phyloP scores from a whole-genome alignment of 164 flowering plant genomes.

The Euptelea pleiosperma region DNA sequence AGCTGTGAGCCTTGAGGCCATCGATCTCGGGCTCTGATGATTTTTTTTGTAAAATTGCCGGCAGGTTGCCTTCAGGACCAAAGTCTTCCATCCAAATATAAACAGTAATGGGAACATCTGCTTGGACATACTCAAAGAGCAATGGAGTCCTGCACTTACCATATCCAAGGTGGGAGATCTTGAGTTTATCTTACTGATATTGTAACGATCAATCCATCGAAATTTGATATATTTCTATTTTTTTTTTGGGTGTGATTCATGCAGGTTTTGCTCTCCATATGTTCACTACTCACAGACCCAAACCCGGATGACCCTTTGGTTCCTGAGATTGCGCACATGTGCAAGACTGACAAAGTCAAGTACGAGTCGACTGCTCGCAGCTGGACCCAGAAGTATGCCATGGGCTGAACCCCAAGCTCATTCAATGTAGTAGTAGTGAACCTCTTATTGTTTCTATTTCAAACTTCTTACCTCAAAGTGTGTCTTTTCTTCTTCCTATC shows the following conservation, averaged over 20 bases:
- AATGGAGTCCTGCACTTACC: conserved; percentile 75
- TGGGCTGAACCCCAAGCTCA: conserved; percentile 36
- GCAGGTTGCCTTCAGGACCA: conserved; percentile 63
- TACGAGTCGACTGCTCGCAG: conserved; percentile 56
- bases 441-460: too few species aligned
- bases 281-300: conserved; percentile 63
- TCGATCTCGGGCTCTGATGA: neutral
- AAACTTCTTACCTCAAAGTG: too few species aligned
- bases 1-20: too few species aligned
- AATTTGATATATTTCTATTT: too few species aligned
- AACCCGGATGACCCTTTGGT: conserved; percentile 70
- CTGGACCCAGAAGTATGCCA: conserved; percentile 70
- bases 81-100: conserved; percentile 63
- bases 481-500: too few species aligned
- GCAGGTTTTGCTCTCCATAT: conserved; percentile 68
- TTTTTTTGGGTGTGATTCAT: neutral
- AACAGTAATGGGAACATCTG: conserved; percentile 69
- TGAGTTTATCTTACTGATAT: too few species aligned
- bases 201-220: too few species aligned
- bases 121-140: conserved; percentile 68
- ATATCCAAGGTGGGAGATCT: conserved; percentile 48
- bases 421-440: too few species aligned
- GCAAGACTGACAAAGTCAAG: conserved; percentile 49
- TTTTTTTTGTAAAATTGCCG: neutral
- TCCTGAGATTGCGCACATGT: conserved; percentile 67